These are phyloP conservation scores for Arthrobotrys entomopaga DNA, from an alignment of 2,329 filamentous ascomycete species.

Conservation along the genomic window DNA sequence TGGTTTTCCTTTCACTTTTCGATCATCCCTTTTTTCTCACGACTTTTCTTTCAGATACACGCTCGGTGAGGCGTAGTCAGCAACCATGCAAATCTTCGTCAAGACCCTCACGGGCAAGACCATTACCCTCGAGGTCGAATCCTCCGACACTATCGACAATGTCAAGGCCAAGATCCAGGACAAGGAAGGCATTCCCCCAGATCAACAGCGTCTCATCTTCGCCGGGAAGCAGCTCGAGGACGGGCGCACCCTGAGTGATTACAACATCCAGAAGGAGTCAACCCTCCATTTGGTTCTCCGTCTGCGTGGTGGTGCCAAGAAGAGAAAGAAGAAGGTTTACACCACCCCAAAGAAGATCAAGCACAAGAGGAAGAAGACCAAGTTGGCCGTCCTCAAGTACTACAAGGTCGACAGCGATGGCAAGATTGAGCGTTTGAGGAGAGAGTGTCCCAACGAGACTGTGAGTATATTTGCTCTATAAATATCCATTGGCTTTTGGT, in stretches of 20 bases:
- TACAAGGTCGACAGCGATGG: slow-evolving; percentile 99
- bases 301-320: slow-evolving; percentile 74
- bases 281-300: slow-evolving; percentile 68
- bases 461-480: slow-evolving; percentile 68
- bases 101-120: slow-evolving; percentile 82
- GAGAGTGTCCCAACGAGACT: slow-evolving; percentile 93
- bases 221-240: slow-evolving; percentile 97
- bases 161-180: slow-evolving; percentile 98
- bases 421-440: slow-evolving; percentile 98
- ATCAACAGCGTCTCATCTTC: slow-evolving; percentile 96
- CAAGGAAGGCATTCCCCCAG: slow-evolving; percentile 97
- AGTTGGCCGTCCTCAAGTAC: slow-evolving; percentile 99
- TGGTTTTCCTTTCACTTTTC: slow-evolving; percentile 32
- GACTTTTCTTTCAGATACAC: slow-evolving; percentile 41
- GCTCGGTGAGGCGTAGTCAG: slow-evolving; percentile 52
- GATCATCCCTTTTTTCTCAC: slow-evolving; percentile 30
- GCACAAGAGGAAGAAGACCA: slow-evolving; percentile 99
- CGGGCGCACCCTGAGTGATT: slow-evolving; percentile 77
- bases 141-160: slow-evolving; percentile 89
- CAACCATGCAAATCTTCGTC: slow-evolving; percentile 79
- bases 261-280: slow-evolving; percentile 96
- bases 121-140: slow-evolving; percentile 68
- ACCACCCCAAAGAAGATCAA: slow-evolving; percentile 99
- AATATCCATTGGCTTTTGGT: slow-evolving; percentile 61
- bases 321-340: slow-evolving; percentile 99